phyloP scores from a whole-genome alignment of 164 flowering plant species.

The Kingdonia uniflora region DNA sequence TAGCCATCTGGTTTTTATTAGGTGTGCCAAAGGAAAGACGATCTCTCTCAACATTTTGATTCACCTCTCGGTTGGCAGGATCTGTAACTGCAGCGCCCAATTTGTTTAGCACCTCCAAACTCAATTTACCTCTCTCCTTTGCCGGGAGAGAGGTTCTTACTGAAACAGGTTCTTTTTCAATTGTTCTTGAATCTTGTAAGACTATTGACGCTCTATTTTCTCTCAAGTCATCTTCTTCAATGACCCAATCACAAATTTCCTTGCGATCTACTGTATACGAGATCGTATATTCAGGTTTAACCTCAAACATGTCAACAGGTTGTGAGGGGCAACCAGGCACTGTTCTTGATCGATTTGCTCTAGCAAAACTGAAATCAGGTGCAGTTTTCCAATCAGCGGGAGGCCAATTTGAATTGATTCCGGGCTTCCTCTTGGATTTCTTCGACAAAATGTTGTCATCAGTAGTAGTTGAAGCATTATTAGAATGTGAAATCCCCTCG shows the following conservation, averaged over 20 bases:
- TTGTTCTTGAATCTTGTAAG: conserved; percentile 11
- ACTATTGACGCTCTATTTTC: conserved; percentile 5
- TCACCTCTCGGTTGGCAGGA: background rate
- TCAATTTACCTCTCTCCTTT: conserved; percentile 4
- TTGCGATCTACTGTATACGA: conserved; percentile 8
- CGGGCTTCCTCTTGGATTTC: conserved; percentile 25
- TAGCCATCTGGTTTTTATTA: conserved; percentile 29
- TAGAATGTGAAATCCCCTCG: conserved; percentile 8
- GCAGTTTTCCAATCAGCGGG: conserved; percentile 74
- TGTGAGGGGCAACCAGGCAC: conserved; percentile 12
- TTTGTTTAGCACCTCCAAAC: conserved; percentile 10
- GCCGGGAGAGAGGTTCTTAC: conserved; percentile 4
- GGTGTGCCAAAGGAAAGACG: conserved; percentile 35
- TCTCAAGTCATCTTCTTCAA: conserved; percentile 22
- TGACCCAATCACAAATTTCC: conserved; percentile 20
- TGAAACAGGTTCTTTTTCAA: conserved; percentile 11
- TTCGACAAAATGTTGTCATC: conserved; percentile 18
- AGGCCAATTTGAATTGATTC: conserved; percentile 47
- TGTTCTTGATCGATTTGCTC: conserved; percentile 24
- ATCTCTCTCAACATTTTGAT: conserved; percentile 21
- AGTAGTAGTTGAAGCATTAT: conserved; percentile 9
- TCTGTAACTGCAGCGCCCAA: conserved; percentile 15
- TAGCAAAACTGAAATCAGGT: conserved; percentile 43
- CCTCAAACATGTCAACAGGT: conserved; percentile 4
- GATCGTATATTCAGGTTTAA: conserved; percentile 7